Base-by-base conservation (phyloP, 176 grass and related monocot genomes). In the Carex myosuroides region DNA sequence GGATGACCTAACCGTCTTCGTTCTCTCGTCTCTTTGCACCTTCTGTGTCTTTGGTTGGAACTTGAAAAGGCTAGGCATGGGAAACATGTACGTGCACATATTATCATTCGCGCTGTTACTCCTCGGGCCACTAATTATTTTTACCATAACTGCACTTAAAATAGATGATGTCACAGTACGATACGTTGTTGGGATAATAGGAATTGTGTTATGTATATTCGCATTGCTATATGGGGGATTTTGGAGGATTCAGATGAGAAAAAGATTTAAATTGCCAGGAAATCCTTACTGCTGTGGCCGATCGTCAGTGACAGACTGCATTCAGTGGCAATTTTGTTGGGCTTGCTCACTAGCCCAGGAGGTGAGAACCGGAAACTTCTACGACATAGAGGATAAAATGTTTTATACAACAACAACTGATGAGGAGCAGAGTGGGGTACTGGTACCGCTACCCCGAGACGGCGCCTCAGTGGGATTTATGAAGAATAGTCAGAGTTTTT, bases 11-110 rank as follows among this genome's bases (percentile, higher is more conserved):
- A 92, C 93, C 4, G 93, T 89, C 57, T 99, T 88, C 64, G 74
- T 66, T 64, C 85, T 93, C 54, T 95, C 96, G 12, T 78, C 88
- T 84, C 61, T 81, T 54, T 99, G 89, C 85, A 95, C 93, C 0
- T 90, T 93, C 85, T 99, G 96, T 50, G 91, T 99, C 5, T 95
- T 95, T 79, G 93, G 96, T 16, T 99, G 96, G 96, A 99, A 95
- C 85, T 90, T 95, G 91, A 93, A 99, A 86, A 85, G 96, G 60
- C 93, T 99, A 20, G 96, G 96, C n/a, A 87, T 99, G 82, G 96
- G 96, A 37, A 99, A 99, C 88, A 99, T 95, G 96, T 99, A 95
- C 73, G 91, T 99, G 66, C 96, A 99, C 81, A 85, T 94, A 79
- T 89, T 84, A 71, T 95, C 96, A 80, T 99, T 99, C 78, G 37